Evolutionary conservation across 1,284 basidiomycete genomes (phyloP).

Genomic region (Tylopilus orsonianus): DNA sequence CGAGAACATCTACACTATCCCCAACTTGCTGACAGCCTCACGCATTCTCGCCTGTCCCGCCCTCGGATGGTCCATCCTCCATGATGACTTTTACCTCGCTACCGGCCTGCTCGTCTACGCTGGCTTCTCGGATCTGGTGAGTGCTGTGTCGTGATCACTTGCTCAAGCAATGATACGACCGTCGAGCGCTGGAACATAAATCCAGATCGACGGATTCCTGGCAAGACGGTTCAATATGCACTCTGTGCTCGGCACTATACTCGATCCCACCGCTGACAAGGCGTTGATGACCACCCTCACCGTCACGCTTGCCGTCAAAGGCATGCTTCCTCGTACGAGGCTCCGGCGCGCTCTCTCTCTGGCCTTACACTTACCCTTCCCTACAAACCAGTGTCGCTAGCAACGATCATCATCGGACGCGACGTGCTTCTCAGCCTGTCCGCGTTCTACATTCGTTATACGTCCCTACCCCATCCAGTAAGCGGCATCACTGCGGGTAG

Average conservation of each 20-base stretch:
- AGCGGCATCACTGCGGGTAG: slow-evolving; percentile 29
- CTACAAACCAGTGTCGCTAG: slow-evolving; percentile 69
- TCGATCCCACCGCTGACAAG: slow-evolving; percentile 98
- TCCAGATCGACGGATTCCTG: slow-evolving; percentile 81
- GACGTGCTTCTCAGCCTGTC: slow-evolving; percentile 87
- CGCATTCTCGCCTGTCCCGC: slow-evolving; percentile 87
- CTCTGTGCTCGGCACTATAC: slow-evolving; percentile 89
- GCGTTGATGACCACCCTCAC: slow-evolving; percentile 93
- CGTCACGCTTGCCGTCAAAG: slow-evolving; percentile 80
- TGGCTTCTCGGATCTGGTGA: slow-evolving; percentile 86
- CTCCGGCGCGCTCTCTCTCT: slow-evolving; percentile 10
- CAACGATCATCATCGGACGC: slow-evolving; percentile 84
- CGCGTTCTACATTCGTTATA: slow-evolving; percentile 94
- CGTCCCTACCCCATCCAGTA: slow-evolving; percentile 84
- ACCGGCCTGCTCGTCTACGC: slow-evolving; percentile 85
- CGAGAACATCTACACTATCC: slow-evolving; percentile 95
- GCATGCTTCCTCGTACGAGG: slow-evolving; percentile 82
- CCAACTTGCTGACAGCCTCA: slow-evolving; percentile 87
- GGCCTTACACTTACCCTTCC: not conserved
- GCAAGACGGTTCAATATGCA: slow-evolving; percentile 85
- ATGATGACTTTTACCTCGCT: slow-evolving; percentile 79
- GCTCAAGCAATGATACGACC: slow-evolving; percentile 13
- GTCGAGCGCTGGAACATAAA: slow-evolving; percentile 3
- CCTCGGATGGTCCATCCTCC: slow-evolving; percentile 89
- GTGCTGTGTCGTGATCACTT: slow-evolving; percentile 28